phyloP scores from a whole-genome alignment of 306 rosid genomes.

The Inga laurina region DNA sequence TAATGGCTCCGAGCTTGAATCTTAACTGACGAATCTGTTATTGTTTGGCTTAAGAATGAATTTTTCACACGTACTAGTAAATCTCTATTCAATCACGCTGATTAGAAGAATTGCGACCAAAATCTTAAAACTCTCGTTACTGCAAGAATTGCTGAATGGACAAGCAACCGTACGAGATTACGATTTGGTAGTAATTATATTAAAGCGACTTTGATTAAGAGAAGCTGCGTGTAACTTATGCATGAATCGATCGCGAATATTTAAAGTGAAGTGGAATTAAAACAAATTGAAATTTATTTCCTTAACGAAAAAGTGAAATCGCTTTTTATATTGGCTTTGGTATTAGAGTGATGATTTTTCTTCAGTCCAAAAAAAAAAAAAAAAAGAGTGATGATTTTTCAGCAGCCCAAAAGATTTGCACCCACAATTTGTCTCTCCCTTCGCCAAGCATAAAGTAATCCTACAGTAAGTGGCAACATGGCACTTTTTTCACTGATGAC shows the following conservation, averaged over 20 bases:
- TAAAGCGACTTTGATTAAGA: not conserved
- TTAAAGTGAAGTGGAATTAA: too few species aligned
- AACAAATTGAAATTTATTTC: too few species aligned
- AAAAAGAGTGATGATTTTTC: slow-evolving; percentile 10
- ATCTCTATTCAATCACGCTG: not conserved
- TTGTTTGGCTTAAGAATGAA: not conserved
- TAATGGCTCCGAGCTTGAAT: not conserved
- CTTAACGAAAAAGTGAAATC: not conserved
- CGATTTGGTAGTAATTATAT: not conserved
- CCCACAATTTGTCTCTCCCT: slow-evolving; percentile 22
- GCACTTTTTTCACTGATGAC: slow-evolving; percentile 8
- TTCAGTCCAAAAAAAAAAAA: not conserved
- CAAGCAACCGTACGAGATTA: not conserved
- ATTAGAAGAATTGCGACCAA: not conserved
- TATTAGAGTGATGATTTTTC: slow-evolving; percentile 12
- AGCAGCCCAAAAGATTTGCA: slow-evolving; percentile 32
- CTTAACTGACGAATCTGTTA: not conserved
- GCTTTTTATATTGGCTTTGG: slow-evolving; percentile 11
- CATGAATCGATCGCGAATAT: too few species aligned
- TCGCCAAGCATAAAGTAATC: not conserved
- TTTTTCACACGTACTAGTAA: not conserved
- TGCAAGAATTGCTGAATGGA: not conserved
- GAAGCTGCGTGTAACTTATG: too few species aligned
- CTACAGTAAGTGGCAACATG: slow-evolving; percentile 17
- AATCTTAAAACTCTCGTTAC: not conserved